These are phyloP conservation scores for Tylopilus sp. DNA, from an alignment of 1,284 basidiomycete species.

Conservation along the genomic window DNA sequence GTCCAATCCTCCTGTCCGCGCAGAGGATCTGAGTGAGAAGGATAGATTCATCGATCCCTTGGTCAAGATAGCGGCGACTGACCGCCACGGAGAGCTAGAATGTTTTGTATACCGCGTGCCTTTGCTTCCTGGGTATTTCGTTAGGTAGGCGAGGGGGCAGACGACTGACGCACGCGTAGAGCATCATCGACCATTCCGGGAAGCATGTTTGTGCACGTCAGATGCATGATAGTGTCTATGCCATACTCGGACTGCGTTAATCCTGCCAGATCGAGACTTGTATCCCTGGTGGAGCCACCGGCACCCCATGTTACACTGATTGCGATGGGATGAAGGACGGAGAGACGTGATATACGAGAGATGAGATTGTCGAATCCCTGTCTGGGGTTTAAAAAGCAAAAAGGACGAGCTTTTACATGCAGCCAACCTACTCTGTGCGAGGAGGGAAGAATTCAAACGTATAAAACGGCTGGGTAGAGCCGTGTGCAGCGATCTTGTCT, in stretches of 20 bases:
- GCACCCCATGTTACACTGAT: conserved; percentile 95
- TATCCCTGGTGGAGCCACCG: conserved; percentile 87
- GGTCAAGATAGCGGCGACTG: conserved; percentile 18
- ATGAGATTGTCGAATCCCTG: conserved; percentile 85
- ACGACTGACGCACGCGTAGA: conserved; percentile 54
- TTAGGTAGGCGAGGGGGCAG: conserved; percentile 5
- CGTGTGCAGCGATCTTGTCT: conserved; percentile 53
- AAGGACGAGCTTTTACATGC: conserved; percentile 6
- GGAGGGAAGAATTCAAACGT: conserved; percentile 96
- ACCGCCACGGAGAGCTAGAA: conserved; percentile 90
- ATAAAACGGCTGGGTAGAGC: conserved; percentile 60
- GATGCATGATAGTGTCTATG: conserved; percentile 84
- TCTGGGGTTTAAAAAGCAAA: conserved; percentile 15
- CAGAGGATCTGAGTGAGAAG: conserved; percentile 67
- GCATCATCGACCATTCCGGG: conserved; percentile 82
- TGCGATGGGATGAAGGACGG: conserved; percentile 66
- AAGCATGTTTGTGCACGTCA: conserved; percentile 98
- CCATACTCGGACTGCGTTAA: conserved; percentile 66
- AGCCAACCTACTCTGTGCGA: conserved; percentile 71
- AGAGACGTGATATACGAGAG: conserved; percentile 72
- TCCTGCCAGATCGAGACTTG: conserved; percentile 81
- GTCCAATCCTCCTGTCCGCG: conserved; percentile 91
- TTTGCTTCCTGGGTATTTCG: conserved; percentile 65
- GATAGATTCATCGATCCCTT: background rate
- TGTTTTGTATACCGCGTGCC: conserved; percentile 79